Evolutionary conservation across 2,329 filamentous ascomycete genomes (phyloP).

Genomic region (Fusarium albosuccineum): DNA sequence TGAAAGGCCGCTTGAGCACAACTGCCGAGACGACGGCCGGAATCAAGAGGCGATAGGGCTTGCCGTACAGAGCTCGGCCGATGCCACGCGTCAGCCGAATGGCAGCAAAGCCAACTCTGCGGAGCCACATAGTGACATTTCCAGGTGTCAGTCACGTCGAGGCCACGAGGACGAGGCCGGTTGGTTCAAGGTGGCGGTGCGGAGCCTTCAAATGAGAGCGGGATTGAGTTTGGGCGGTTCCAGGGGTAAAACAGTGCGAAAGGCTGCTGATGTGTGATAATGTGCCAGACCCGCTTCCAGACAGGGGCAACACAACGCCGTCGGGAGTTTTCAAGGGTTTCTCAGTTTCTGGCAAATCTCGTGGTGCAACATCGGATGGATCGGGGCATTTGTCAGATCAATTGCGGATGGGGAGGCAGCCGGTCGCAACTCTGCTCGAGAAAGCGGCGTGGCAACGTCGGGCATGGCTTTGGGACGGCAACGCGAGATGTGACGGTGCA

Average conservation of each 20-base stretch:
- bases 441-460: neutral
- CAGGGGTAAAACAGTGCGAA: slow-evolving; percentile 27
- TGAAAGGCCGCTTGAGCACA: slow-evolving; percentile 2
- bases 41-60: slow-evolving; percentile 5
- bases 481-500: slow-evolving; percentile 9
- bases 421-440: slow-evolving; percentile 25
- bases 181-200: slow-evolving; percentile 5
- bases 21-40: slow-evolving; percentile 7
- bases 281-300: slow-evolving; percentile 15
- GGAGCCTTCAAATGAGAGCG: slow-evolving; percentile 14
- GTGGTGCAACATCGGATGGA: slow-evolving; percentile 44
- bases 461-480: neutral
- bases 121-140: neutral
- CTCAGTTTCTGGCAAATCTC: slow-evolving; percentile 7
- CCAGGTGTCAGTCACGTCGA: no score
- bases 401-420: slow-evolving; percentile 35
- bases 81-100: slow-evolving; percentile 27
- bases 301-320: slow-evolving; percentile 19
- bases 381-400: slow-evolving; percentile 23
- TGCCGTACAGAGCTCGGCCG: slow-evolving; percentile 10
- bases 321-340: slow-evolving; percentile 41
- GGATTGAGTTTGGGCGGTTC: slow-evolving; percentile 24
- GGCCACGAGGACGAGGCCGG: neutral
- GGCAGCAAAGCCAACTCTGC: neutral
- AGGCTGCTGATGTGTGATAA: neutral